Base-by-base conservation (phyloP, 2,329 filamentous ascomycete species). In the Fusarium veterinarium region DNA sequence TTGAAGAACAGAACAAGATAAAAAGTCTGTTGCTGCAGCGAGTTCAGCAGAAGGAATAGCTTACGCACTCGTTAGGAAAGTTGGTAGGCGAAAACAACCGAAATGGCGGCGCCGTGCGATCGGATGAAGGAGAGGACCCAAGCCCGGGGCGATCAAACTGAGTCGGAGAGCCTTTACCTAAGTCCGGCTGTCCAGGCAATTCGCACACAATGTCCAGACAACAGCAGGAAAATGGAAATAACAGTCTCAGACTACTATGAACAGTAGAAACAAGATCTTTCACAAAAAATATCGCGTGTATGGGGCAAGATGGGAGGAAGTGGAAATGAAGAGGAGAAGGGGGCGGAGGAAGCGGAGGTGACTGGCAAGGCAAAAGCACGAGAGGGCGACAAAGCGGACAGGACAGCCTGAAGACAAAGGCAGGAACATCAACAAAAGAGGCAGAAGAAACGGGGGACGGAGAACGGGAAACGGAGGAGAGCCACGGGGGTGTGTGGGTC, bases 381-480 rank as follows among this genome's bases (percentile, higher is more conserved):
- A 66, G 51, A 66, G 42, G 46, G 62, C 53, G 64, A 68, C 64
- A 55, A 49, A 62, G 63, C 64, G 45, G 57, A 62, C 67, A 65
- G 45, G 52, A 70, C 52, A 72, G 60, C 64, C 69, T 72, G 64
- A 72, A 72, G 68, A 60, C 68, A 60, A 72, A 72, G 69, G 69
- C 68, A 72, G 60, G 52, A 64, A 67, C 49, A 71, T 45, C 35
- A 53, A 52, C 55, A 66, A 55, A 67, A 68, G 40, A 68, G 64
- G 65, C 63, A 67, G 41, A 67, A 53, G 63, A 63, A 57, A 62
- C 45, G 70, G 71, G 66, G 67, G 66, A 62, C 66, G 67, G 55
- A 59, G 69, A 62, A 67, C 65, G 69, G 69, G 69, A 71, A 72
- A 72, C 69, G 69, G 69, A 72, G 67, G 69, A 71, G 57, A 69